phyloP scores from a whole-genome alignment of 768 basidiomycete genomes.

The Leccinum rimulosum region DNA sequence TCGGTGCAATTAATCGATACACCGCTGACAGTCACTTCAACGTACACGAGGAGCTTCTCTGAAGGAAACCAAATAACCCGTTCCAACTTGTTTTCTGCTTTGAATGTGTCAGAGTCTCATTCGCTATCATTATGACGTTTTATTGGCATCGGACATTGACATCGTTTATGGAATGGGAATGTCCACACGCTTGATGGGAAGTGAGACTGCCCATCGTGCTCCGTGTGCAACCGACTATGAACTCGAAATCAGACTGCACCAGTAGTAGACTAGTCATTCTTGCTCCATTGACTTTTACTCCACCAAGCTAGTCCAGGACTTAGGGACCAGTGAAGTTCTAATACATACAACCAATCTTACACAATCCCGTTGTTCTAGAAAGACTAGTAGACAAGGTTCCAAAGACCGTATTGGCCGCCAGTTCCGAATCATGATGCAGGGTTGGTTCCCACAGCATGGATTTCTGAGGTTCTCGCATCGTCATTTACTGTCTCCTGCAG shows the following conservation, averaged over 20 bases:
- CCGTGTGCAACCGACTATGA: neutral
- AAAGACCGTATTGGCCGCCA: neutral
- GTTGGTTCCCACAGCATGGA: neutral
- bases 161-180: neutral
- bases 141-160: neutral
- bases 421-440: neutral
- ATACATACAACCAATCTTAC: neutral
- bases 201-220: neutral
- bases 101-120: neutral
- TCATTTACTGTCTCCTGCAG: constrained; percentile 1
- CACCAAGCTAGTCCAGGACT: neutral
- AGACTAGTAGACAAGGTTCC: neutral
- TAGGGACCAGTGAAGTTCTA: neutral
- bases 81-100: neutral
- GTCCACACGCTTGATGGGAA: neutral
- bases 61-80: constrained; percentile 3
- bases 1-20: neutral
- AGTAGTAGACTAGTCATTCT: neutral
- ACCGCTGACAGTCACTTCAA: constrained; percentile 42
- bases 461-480: neutral
- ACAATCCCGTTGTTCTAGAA: neutral
- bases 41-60: constrained; percentile 50
- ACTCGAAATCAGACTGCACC: neutral
- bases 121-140: neutral
- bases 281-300: neutral